phyloP scores from a whole-genome alignment of 495 filamentous ascomycete species.

The Hypomontagnella monticulosa region DNA sequence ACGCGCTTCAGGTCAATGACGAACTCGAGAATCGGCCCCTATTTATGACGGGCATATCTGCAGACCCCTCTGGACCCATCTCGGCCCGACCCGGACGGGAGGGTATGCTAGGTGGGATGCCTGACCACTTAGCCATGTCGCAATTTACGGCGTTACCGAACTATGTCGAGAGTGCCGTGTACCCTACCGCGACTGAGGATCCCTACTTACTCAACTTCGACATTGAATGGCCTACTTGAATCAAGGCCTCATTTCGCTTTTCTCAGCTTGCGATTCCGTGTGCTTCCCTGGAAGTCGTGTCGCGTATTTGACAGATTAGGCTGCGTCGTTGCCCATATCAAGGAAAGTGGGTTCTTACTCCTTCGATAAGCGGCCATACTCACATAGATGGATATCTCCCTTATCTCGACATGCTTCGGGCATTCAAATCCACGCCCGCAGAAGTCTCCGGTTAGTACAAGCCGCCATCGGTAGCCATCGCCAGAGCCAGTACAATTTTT shows the following conservation, averaged over 20 bases:
- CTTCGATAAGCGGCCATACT: too few species aligned
- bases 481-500: too few species aligned
- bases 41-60: neutral
- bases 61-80: neutral
- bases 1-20: neutral
- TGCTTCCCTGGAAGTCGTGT: neutral
- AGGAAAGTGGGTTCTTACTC: too few species aligned
- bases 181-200: slow-evolving; percentile 1
- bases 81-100: slow-evolving; percentile 1
- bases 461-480: too few species aligned
- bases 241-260: neutral
- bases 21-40: neutral
- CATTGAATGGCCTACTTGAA: slow-evolving; percentile 26
- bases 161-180: neutral
- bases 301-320: neutral
- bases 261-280: neutral
- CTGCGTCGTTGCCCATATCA: too few species aligned
- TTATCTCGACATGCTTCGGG: too few species aligned
- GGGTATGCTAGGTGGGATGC: neutral
- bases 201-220: slow-evolving; percentile 26
- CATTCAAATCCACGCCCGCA: too few species aligned
- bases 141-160: slow-evolving; percentile 12
- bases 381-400: too few species aligned
- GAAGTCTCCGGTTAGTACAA: too few species aligned
- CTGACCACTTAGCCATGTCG: slow-evolving; percentile 7